Conservation (phyloP, 2,329 filamentous ascomycete species). For the Pseudogymnoascus verrucosus region DNA sequence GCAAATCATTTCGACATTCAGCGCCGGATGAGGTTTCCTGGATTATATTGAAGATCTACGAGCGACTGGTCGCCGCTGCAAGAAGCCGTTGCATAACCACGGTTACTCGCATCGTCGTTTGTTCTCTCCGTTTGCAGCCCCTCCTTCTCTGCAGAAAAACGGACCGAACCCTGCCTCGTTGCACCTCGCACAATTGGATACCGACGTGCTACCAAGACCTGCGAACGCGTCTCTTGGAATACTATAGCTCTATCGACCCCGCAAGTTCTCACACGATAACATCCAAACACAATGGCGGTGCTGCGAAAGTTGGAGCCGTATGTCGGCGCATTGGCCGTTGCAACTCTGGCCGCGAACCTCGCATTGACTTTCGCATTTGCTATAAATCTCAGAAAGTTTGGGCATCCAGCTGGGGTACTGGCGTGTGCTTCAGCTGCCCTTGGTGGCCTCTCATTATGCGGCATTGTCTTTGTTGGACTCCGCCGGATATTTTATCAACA, state of each 20-base stretch:
- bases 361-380: conserved; percentile 26
- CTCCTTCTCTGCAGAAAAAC: neutral
- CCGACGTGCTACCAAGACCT: neutral
- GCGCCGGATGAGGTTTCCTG: conserved; percentile 1
- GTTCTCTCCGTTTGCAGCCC: neutral
- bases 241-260: neutral
- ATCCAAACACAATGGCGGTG: neutral
- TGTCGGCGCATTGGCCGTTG: conserved; percentile 23
- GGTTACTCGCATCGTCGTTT: conserved; percentile 1
- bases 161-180: neutral
- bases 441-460: conserved; percentile 15
- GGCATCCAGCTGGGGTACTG: conserved; percentile 13
- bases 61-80: neutral
- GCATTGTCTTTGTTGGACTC: conserved; percentile 20
- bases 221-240: neutral
- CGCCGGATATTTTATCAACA: conserved; percentile 23
- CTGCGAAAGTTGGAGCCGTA: neutral
- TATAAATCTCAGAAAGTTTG: conserved; percentile 15
- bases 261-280: neutral
- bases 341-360: conserved; percentile 22
- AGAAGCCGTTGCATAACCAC: neutral
- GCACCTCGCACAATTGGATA: neutral
- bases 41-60: conserved; percentile 1
- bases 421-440: conserved; percentile 24
- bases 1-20: neutral